Conservation (phyloP, 257 asterid species). For the Forsythia suspensa region DNA sequence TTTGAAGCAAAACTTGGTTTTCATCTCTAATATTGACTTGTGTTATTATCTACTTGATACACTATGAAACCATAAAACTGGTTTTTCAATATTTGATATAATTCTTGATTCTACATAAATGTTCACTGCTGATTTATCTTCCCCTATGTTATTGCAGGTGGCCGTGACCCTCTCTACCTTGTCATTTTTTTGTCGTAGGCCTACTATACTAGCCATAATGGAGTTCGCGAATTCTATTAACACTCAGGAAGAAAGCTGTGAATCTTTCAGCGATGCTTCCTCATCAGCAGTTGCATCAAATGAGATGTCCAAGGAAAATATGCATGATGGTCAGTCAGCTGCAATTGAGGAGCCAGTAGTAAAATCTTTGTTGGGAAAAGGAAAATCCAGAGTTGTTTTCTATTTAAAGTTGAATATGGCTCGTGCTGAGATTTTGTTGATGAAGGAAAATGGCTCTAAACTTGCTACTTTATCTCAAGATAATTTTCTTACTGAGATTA, state of each 20-base stretch:
- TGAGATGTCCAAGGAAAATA: conserved; percentile 34
- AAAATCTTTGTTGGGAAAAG: conserved; percentile 80
- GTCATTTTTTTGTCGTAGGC: conserved; percentile 94
- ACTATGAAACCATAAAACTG: not conserved
- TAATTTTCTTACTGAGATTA: conserved; percentile 81
- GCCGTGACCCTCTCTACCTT: conserved; percentile 85
- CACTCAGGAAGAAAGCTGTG: conserved; percentile 46
- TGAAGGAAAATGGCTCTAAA: conserved; percentile 82
- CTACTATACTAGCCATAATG: conserved; percentile 82
- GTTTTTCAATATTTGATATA: not conserved
- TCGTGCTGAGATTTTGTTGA: conserved; percentile 91
- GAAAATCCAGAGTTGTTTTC: conserved; percentile 86
- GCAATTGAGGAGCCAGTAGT: conserved; percentile 72
- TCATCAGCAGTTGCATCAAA: conserved; percentile 41
- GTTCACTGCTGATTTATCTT: not conserved
- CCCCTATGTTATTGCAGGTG: conserved; percentile 55
- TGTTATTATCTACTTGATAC: not conserved
- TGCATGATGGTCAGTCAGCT: conserved; percentile 43
- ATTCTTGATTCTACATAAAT: not conserved
- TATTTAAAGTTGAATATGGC: conserved; percentile 76
- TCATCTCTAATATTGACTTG: not conserved
- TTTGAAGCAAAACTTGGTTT: not conserved
- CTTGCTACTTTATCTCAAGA: conserved; percentile 89
- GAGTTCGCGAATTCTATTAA: conserved; percentile 71
- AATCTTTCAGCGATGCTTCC: conserved; percentile 54